A percentile compares a stretch with the other conserved stretches of the same genome.
These are phyloP conservation scores for Akanthomyces dipterigenus DNA, from an alignment of 2,329 filamentous ascomycete species.

Conservation along the genomic window DNA sequence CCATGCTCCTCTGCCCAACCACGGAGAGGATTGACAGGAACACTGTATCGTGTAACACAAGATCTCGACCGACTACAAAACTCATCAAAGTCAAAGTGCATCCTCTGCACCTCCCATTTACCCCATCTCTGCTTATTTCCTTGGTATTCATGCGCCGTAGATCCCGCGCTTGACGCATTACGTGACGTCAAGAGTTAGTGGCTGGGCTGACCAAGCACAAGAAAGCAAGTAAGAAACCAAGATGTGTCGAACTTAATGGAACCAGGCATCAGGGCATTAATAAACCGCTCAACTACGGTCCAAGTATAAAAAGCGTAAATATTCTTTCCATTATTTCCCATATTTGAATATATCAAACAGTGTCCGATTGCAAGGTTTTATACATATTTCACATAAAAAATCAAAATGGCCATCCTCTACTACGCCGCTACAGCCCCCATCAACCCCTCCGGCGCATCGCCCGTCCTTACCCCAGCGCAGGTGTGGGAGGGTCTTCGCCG, in stretches of 20 bases:
- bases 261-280: neutral
- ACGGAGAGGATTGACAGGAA: neutral
- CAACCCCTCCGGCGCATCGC: slow-evolving; percentile 20
- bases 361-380: neutral
- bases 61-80: neutral
- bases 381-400: too few species aligned
- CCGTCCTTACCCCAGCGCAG: slow-evolving; percentile 18
- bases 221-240: neutral
- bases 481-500: slow-evolving; percentile 23
- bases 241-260: neutral
- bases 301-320: neutral
- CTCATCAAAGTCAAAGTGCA: neutral
- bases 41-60: neutral
- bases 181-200: neutral
- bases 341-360: neutral
- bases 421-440: slow-evolving; percentile 24
- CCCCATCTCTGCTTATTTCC: neutral
- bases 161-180: neutral
- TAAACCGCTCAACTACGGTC: neutral
- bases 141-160: neutral
- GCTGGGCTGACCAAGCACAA: slow-evolving; percentile 1
- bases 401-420: slow-evolving; percentile 5
- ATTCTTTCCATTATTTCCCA: neutral
- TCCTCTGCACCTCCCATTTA: neutral
- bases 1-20: neutral